These are phyloP conservation scores for Pezicula radicicola DNA, from an alignment of 2,329 filamentous ascomycete genomes.

Conservation along the genomic window DNA sequence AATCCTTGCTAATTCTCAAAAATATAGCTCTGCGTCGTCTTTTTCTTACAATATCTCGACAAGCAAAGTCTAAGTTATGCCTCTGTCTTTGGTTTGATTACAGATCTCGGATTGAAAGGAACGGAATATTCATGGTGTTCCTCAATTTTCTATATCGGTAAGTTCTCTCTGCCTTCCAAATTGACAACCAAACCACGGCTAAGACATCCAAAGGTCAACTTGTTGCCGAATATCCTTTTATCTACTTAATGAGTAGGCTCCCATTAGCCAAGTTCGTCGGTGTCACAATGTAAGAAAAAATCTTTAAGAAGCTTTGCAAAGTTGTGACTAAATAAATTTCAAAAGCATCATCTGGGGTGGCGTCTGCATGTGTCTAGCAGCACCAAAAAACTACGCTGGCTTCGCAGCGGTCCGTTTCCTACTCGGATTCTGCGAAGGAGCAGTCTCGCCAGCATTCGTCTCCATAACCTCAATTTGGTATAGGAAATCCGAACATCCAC, in stretches of 20 bases:
- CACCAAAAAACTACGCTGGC: constrained; percentile 34
- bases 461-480: constrained; percentile 43
- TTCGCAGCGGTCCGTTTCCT: constrained; percentile 38
- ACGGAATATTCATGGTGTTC: constrained; percentile 46
- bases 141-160: constrained; percentile 42
- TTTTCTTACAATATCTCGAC: constrained; percentile 42
- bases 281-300: constrained; percentile 40
- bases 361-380: constrained; percentile 41
- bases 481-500: constrained; percentile 32
- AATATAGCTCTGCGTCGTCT: constrained; percentile 37
- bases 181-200: no score
- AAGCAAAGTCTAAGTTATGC: constrained; percentile 49
- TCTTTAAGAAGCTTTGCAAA: no score
- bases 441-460: constrained; percentile 42
- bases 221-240: constrained; percentile 45
- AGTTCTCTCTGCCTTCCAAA: not conserved
- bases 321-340: not conserved
- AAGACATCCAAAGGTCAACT: constrained; percentile 26
- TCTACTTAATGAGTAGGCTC: constrained; percentile 47
- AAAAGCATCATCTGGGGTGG: constrained; percentile 38
- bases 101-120: constrained; percentile 41
- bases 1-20: not conserved
- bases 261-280: constrained; percentile 49
- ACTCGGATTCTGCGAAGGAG: constrained; percentile 39
- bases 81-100: constrained; percentile 42